phyloP scores from a whole-genome alignment of 2,329 filamentous ascomycete genomes.

The Penicillium sp. region DNA sequence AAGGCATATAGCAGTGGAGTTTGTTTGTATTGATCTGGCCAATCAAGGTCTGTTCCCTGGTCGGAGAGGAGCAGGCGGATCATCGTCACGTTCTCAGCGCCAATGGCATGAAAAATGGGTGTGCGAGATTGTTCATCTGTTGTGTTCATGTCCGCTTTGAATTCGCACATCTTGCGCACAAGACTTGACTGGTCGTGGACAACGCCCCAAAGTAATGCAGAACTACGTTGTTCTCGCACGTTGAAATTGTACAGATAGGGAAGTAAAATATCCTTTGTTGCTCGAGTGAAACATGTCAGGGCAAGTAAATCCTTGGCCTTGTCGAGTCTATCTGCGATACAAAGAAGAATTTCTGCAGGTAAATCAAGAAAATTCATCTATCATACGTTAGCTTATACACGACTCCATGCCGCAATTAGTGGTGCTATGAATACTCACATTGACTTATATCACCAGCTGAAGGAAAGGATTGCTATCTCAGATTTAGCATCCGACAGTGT shows the following conservation, averaged over 20 bases:
- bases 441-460: not conserved
- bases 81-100: conserved; percentile 2
- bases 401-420: not conserved
- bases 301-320: conserved; percentile 4
- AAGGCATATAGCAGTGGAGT: conserved; percentile 7
- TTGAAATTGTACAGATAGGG: conserved; percentile 6
- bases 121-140: conserved; percentile 6
- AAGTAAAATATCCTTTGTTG: not conserved
- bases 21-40: not conserved
- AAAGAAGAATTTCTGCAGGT: conserved; percentile 1
- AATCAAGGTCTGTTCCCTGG: conserved; percentile 1
- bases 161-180: not conserved
- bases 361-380: not conserved
- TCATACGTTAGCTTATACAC: not conserved
- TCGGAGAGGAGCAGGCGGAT: not conserved
- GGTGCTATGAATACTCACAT: not conserved
- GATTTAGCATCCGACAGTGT: not conserved
- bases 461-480: not conserved
- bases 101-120: conserved; percentile 6
- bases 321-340: conserved; percentile 2
- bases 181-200: not conserved
- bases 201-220: conserved; percentile 4
- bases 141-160: conserved; percentile 4
- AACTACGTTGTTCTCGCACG: conserved; percentile 1
- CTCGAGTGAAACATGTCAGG: conserved; percentile 3